Conservation (phyloP, 2,329 filamentous ascomycete species). For the Sporothrix schenckii region DNA sequence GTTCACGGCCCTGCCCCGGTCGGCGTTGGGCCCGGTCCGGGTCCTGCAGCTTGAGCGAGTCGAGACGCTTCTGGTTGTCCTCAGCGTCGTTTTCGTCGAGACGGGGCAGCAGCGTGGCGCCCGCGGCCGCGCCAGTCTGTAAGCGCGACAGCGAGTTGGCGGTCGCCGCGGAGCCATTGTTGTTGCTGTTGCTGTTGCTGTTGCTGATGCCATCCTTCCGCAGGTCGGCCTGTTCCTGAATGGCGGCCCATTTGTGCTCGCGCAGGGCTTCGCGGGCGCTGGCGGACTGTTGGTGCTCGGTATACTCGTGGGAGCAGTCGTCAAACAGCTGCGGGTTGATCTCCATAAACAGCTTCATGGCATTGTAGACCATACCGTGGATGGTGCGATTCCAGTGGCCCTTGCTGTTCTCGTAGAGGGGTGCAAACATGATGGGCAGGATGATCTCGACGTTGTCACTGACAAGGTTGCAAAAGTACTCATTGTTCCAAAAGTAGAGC, state of each 20-base stretch:
- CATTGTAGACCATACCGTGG: slow-evolving; percentile 99
- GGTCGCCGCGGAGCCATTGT: slow-evolving; percentile 39
- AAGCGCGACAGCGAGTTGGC: neutral
- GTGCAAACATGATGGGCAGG: slow-evolving; percentile 98
- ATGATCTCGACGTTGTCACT: slow-evolving; percentile 99
- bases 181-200: slow-evolving; percentile 38
- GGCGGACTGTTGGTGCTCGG: slow-evolving; percentile 90
- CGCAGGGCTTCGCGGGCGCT: slow-evolving; percentile 80
- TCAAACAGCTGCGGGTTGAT: slow-evolving; percentile 98
- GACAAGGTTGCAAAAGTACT: slow-evolving; percentile 99
- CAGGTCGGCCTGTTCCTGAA: slow-evolving; percentile 77
- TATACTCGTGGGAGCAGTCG: slow-evolving; percentile 97
- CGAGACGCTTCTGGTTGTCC: slow-evolving; percentile 82
- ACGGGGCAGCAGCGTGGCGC: slow-evolving; percentile 44
- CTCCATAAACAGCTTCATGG: slow-evolving; percentile 99
- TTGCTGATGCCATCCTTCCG: slow-evolving; percentile 54
- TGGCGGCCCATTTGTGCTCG: slow-evolving; percentile 84
- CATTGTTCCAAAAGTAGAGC: slow-evolving; percentile 99
- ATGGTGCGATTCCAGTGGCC: slow-evolving; percentile 99
- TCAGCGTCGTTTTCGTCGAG: slow-evolving; percentile 81
- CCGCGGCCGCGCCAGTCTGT: slow-evolving; percentile 6
- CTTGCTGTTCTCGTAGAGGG: slow-evolving; percentile 97
- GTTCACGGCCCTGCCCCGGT: slow-evolving; percentile 50
- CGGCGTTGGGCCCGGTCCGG: slow-evolving; percentile 63
- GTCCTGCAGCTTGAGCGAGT: slow-evolving; percentile 89